Base-by-base conservation (phyloP, 768 basidiomycete species). In the Suillus americanus region DNA sequence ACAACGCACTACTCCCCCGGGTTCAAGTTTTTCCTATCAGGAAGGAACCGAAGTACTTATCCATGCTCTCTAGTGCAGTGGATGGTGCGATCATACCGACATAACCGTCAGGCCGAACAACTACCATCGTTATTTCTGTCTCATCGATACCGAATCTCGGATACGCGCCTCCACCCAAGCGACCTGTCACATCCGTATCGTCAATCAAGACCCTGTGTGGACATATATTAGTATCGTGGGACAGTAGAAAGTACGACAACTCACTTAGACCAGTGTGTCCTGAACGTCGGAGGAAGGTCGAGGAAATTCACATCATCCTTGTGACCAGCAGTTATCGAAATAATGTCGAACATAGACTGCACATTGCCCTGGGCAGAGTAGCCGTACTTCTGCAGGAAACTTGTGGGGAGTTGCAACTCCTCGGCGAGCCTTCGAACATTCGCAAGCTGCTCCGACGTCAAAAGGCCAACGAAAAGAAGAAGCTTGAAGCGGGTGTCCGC, bases 21-120 rank as follows among this genome's bases (percentile, higher is more conserved):
- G 25, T 30, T 59, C 40, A 59, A 20, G 38, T 59, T 59, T 28
- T 59, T 20, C 38, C 40, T 59, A 56, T 67, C 73, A 75, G 65
- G 63, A 89, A 88, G 3, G 67, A 68, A 0, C 73, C 67, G 63
- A 90, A 87, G 73, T 89, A 90, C 2, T 53, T 48, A 38, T 79
- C 72, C 41, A 90, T 60, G 1, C 69, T 69, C 13, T 74, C 70
- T n/a, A 70, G 56, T 10, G 79, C 68, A 25, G 78, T 70, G 41
- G 89, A 74, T 0, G 88, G 83, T 2, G 80, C 80, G 35, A 90
- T 76, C 68, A 78, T 80, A 4, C 85, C 87, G 28, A 91, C 81
- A 62, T 89, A 89, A 20, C 89, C 89, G 25, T 75, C 75, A 10
- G 74, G 74, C 35, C 75, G 74, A 38, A 77, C 75, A 7, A 75